Conservation (phyloP, 208 protist species). For the Trypanosoma cruzi region DNA sequence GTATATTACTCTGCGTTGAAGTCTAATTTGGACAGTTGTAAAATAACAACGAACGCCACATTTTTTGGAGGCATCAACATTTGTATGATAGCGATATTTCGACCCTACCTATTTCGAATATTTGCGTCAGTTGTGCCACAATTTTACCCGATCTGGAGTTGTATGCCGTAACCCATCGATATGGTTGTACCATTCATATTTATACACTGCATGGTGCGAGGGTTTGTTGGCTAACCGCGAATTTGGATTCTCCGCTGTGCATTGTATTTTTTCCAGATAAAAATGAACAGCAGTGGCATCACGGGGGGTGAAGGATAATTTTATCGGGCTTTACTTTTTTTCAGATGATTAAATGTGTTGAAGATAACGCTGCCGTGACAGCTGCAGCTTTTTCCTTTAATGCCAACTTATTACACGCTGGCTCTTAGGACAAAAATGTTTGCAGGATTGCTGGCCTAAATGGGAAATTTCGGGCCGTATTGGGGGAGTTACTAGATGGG, state of each 20-base stretch:
- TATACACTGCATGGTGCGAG: slow-evolving; percentile 41
- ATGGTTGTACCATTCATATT: slow-evolving; percentile 60
- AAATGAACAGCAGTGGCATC: slow-evolving; percentile 59
- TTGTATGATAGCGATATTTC: slow-evolving; percentile 40
- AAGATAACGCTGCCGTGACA: slow-evolving; percentile 65
- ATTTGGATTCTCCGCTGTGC: slow-evolving; percentile 48
- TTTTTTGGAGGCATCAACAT: neutral
- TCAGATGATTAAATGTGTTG: slow-evolving; percentile 46
- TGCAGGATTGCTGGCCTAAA: slow-evolving; percentile 44
- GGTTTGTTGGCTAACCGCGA: slow-evolving; percentile 46
- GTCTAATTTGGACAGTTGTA: slow-evolving; percentile 1
- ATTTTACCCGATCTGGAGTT: slow-evolving; percentile 36
- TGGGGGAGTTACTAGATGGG: slow-evolving; percentile 21
- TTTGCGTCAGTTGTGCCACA: slow-evolving; percentile 61
- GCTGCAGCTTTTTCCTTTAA: slow-evolving; percentile 53
- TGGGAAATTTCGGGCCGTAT: slow-evolving; percentile 26
- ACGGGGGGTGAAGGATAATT: slow-evolving; percentile 47
- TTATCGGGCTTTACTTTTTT: slow-evolving; percentile 60
- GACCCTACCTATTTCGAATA: slow-evolving; percentile 37
- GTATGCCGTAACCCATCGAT: slow-evolving; percentile 55
- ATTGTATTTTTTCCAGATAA: slow-evolving; percentile 58
- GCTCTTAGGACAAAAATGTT: slow-evolving; percentile 63
- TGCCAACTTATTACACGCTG: slow-evolving; percentile 54
- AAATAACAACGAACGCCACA: neutral
- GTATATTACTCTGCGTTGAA: slow-evolving; percentile 11